Conservation (phyloP, 192 early-diverging fungal genomes). For the Dissophora globulifera region DNA sequence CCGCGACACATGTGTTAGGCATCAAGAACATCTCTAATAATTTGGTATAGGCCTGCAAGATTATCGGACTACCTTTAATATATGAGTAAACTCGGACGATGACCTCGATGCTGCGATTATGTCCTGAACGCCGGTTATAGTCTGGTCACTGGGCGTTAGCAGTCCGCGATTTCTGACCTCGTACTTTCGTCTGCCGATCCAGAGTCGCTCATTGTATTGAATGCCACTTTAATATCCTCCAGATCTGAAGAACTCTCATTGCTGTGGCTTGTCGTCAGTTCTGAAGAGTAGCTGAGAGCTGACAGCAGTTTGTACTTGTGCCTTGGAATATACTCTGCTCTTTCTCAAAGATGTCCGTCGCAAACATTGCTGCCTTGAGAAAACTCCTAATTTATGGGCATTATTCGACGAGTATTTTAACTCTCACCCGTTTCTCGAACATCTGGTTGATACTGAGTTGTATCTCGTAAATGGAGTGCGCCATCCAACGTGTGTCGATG, state of each 20-base stretch:
- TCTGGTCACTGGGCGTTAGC: no score
- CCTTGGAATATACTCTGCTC: background rate
- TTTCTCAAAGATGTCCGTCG: conserved; percentile 3
- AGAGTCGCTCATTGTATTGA: no score
- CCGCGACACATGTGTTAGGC: background rate
- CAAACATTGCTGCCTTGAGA: conserved; percentile 9
- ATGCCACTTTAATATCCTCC: no score
- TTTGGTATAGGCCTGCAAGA: conserved; percentile 5
- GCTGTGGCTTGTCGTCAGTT: no score
- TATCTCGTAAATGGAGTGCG: conserved; percentile 8
- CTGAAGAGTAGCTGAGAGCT: no score
- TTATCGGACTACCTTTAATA: background rate
- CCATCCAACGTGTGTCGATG: conserved; percentile 2
- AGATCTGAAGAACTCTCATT: no score
- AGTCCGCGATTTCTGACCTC: no score
- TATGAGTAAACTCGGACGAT: conserved; percentile 1
- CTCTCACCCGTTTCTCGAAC: background rate
- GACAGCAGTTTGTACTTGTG: no score
- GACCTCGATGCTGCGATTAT: no score
- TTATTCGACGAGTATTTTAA: conserved; percentile 1
- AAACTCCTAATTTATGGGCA: conserved; percentile 11
- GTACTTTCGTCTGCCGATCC: no score
- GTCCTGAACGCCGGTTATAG: no score
- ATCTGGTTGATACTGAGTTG: conserved; percentile 25
- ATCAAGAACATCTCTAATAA: background rate